Conservation (phyloP, 202 grass and related monocot species). For the Zoysia matrella region DNA sequence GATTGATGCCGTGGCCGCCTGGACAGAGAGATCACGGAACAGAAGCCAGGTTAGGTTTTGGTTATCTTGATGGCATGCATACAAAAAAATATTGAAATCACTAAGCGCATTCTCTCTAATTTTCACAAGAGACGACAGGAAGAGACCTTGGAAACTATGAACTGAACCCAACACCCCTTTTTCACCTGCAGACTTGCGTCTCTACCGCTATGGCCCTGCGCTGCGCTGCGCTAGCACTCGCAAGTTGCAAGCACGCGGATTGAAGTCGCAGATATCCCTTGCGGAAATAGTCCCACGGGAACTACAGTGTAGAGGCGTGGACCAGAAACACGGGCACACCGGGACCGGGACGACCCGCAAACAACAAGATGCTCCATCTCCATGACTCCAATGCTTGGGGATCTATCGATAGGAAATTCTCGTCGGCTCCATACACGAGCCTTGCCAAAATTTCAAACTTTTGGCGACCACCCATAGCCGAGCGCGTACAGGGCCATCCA, state of each 20-base stretch:
- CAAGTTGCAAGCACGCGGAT: neutral
- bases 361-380: no score
- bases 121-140: neutral
- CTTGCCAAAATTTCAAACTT: slow-evolving; percentile 22
- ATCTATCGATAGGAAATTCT: neutral
- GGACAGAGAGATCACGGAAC: neutral
- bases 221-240: no score
- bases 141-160: neutral
- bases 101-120: neutral
- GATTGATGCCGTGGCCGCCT: neutral
- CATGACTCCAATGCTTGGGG: neutral
- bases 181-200: no score
- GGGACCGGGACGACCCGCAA: no score
- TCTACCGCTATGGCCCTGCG: no score
- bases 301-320: slow-evolving; percentile 1
- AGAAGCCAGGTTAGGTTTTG: neutral
- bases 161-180: neutral
- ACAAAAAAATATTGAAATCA: neutral
- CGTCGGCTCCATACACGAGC: neutral
- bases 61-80: neutral
- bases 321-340: neutral
- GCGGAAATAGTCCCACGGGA: neutral
- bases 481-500: slow-evolving; percentile 8
- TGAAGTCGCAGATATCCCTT: neutral
- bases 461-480: neutral